These are phyloP conservation scores for Diaporthe ilicicola DNA, from an alignment of 2,329 filamentous ascomycete genomes.

Conservation along the genomic window DNA sequence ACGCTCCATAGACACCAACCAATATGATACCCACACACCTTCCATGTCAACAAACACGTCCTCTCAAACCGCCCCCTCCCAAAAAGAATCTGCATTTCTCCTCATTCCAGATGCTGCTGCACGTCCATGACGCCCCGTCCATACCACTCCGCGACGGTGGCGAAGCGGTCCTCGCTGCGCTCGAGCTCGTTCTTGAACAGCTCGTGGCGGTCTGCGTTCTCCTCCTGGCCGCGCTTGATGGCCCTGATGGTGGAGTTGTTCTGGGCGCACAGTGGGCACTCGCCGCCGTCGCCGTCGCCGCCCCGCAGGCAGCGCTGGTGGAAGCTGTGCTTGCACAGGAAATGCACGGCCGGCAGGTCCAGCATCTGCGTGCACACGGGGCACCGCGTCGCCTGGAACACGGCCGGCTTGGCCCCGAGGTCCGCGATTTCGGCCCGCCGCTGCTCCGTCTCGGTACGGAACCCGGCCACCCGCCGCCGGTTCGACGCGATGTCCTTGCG, in stretches of 20 bases:
- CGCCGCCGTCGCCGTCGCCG: slow-evolving; percentile 49
- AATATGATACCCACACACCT: slow-evolving; percentile 16
- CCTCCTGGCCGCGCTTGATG: slow-evolving; percentile 85
- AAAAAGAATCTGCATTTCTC: background rate
- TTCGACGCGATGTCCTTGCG: slow-evolving; percentile 85
- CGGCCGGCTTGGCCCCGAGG: slow-evolving; percentile 79
- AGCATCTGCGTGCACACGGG: slow-evolving; percentile 80
- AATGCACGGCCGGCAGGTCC: slow-evolving; percentile 92
- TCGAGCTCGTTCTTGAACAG: slow-evolving; percentile 84
- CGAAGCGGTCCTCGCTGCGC: slow-evolving; percentile 82
- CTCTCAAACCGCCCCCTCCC: background rate
- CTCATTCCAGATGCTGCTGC: slow-evolving; percentile 44
- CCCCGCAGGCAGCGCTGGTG: slow-evolving; percentile 83
- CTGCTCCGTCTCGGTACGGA: slow-evolving; percentile 82
- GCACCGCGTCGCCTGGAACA: slow-evolving; percentile 92
- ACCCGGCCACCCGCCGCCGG: slow-evolving; percentile 81
- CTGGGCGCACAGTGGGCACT: slow-evolving; percentile 86
- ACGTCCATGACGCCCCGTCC: slow-evolving; percentile 87
- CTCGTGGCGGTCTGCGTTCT: slow-evolving; percentile 87
- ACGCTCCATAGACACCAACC: slow-evolving; percentile 19
- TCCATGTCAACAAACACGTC: background rate
- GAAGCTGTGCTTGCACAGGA: slow-evolving; percentile 96
- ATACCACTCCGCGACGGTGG: slow-evolving; percentile 94
- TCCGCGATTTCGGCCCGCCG: slow-evolving; percentile 83
- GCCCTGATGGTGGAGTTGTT: slow-evolving; percentile 90